Base-by-base conservation (phyloP, 805 yeast species). In the Barnettozyma californica region DNA sequence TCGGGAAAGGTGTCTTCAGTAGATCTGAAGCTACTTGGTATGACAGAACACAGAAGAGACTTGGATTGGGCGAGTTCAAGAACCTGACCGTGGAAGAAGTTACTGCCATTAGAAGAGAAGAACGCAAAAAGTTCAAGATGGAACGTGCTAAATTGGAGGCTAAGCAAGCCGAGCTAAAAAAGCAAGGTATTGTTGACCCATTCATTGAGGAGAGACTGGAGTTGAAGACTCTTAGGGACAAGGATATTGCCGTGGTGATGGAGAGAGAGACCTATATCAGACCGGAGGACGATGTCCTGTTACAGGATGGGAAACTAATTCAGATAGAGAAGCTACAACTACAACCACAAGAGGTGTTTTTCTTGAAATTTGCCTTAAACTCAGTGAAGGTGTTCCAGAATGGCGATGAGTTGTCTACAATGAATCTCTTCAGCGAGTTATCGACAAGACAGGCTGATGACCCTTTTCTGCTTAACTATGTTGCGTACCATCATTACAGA, bases 11-110 rank as follows among this genome's bases (percentile, higher is more conserved):
- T 2, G 77, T 79, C 2, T 68, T 90, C 41, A 87, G 96, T 33
- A 73, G 99, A 53, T 85, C 95, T 49, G 97, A 94, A 61, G 96
- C 99, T 0, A 80, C 96, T 0, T 94, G 98, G 97, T 66, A 62
- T 41, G 71, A 70, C n/a, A 73, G 97, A 46, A 80, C 88, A 1
- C 66, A 68, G 29, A 71, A 81, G 42, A 65, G 88, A 38, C 66
- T 86, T 23, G 75, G 76, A 13, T 59, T 78, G 35, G 74, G 74
- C 44, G 60, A 67, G 43, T 58, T 60, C 53, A 54, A 57, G 48
- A 39, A 58, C 23, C 58, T 68, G 18, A 71, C 84, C 19, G 73
- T 81, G 51, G 99, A 94, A 67, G 95, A 88, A 51, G 65, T 92
- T 27, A 91, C 96, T 1, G 75, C 77, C 41, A 66, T 72, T 20